Base-by-base conservation (phyloP, 345 rosid genomes). In the Lumnitzera littorea region DNA sequence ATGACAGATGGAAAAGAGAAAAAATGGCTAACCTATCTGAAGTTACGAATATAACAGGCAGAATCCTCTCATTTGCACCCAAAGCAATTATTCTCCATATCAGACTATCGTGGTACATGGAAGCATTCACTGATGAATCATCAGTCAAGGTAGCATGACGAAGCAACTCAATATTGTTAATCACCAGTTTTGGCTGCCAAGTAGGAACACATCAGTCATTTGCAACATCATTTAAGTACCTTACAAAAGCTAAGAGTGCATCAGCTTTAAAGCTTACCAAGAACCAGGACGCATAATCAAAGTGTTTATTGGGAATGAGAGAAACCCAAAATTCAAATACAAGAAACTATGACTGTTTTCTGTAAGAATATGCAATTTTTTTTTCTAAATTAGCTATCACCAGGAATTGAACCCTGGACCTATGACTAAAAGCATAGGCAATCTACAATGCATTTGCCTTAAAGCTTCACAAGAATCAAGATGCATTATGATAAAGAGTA, bases 131-230 rank as follows among this genome's bases (percentile, higher is more conserved):
- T 20, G 67, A 52, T 24, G 84, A 70, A 68, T 83, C 95, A 76
- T 90, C 87, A 2, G 72, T 77, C 59, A 74, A 73, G 64, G 73
- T 65, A n/a, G 97, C 91, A 72, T 60, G 82, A 74, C 80, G 80
- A 58, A 94, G 87, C 68, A 84, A 79, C 68, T 95, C 96, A 68
- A 88, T 76, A 72, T 94, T 88, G 88, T 94, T 95, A 67, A 95
- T 86, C 58, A 95, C 82, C 76, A 95, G 81, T 85, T 95, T 95
- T 23, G 95, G 97, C 99, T 94, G 97, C 76, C 74, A 76, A 76
- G 47, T 52, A 69, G 61, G 29, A 53, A 51, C 58, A 29, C 54
- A 48, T 47, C 57, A 24, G 50, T 57, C 43, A 16, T 54, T 25
- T 6, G 62, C 47, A 47, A 27, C 61, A 54, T 7, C 46, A 56